A percentile compares a stretch with the other conserved stretches of the same genome.
phyloP scores from a whole-genome alignment of 371 early-diverging fungal genomes.

The Coemansia sp. region DNA sequence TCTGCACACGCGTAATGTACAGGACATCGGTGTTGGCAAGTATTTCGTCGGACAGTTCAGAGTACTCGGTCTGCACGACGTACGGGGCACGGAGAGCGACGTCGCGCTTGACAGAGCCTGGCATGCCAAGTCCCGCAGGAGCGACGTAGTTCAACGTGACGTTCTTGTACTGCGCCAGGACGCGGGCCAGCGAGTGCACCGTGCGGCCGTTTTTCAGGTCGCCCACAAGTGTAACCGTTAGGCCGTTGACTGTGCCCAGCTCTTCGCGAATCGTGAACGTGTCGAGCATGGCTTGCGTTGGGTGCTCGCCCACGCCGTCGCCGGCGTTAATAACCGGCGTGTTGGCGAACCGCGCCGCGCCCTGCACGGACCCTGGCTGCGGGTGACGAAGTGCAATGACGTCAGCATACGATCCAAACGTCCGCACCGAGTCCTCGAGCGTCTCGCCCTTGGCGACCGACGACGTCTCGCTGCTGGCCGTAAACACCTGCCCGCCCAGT shows the following conservation, averaged over 20 bases:
- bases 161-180: conserved; percentile 82
- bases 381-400: conserved; percentile 92
- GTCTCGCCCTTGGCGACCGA: conserved; percentile 96
- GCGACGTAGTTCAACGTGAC: conserved; percentile 93
- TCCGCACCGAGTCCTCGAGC: conserved; percentile 91
- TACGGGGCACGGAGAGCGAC: conserved; percentile 61
- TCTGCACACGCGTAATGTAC: conserved; percentile 96
- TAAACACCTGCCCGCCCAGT: conserved; percentile 88
- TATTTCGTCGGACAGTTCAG: conserved; percentile 70
- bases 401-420: conserved; percentile 90
- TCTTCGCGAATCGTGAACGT: conserved; percentile 91
- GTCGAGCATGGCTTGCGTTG: conserved; percentile 97
- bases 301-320: conserved; percentile 97
- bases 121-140: conserved; percentile 82
- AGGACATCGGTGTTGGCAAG: conserved; percentile 90
- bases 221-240: conserved; percentile 93
- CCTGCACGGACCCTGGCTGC: conserved; percentile 77
- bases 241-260: conserved; percentile 93
- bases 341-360: conserved; percentile 85
- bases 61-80: conserved; percentile 69
- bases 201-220: conserved; percentile 97
- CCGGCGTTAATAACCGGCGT: conserved; percentile 96
- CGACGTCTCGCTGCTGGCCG: conserved; percentile 77
- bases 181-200: conserved; percentile 90
- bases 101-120: conserved; percentile 79